Percentiles rank a stretch among this genome's conserved stretches.
These are phyloP conservation scores for Hordeum marinum DNA, from an alignment of 176 grass and related monocot genomes.

Conservation along the genomic window DNA sequence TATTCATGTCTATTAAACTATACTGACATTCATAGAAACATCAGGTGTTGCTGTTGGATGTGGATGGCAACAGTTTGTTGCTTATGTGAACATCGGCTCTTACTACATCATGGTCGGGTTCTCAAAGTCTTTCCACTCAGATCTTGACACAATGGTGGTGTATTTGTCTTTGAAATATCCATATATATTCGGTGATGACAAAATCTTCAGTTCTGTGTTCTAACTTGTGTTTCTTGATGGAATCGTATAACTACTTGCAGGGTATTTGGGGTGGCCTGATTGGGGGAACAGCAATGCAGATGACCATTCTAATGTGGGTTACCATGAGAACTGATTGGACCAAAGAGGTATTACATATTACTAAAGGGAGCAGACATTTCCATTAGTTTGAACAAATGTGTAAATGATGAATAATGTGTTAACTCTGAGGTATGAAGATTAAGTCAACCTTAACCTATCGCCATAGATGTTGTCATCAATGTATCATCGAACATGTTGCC, in stretches of 20 bases:
- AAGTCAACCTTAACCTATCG: not conserved
- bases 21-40: not conserved
- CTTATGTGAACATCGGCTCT: constrained; percentile 83
- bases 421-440: not conserved
- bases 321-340: constrained; percentile 70
- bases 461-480: not conserved
- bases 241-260: constrained; percentile 1
- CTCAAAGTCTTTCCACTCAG: constrained; percentile 65
- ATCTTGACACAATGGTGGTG: constrained; percentile 56
- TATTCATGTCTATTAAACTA: not conserved
- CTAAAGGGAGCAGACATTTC: not conserved
- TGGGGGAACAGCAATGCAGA: constrained; percentile 71
- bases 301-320: constrained; percentile 52
- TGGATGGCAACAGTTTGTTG: constrained; percentile 91
- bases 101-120: constrained; percentile 69
- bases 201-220: too few relatives aligned
- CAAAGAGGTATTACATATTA: constrained; percentile 39
- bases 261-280: constrained; percentile 85
- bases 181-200: not conserved
- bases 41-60: constrained; percentile 89
- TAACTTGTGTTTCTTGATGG: too few relatives aligned
- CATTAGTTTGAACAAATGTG: too few relatives aligned
- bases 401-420: not conserved
- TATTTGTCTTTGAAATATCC: not conserved
- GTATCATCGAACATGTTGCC: not conserved